Evolutionary conservation across 2,329 filamentous ascomycete species (phyloP).

Genomic region (Microdochium bolleyi): DNA sequence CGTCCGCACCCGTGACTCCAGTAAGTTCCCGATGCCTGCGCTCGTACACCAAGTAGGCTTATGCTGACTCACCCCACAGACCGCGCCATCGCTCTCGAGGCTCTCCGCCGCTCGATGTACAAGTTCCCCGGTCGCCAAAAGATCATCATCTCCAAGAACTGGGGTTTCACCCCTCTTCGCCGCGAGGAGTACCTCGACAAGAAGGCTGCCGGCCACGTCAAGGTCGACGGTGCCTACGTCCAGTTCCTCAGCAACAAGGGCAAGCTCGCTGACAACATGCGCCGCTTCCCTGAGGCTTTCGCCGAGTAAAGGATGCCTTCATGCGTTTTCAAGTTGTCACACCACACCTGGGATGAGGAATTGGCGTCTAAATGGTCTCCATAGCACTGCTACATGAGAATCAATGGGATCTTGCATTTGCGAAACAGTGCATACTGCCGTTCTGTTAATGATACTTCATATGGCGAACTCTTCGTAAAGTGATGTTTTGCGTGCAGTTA

Average conservation of each 20-base stretch:
- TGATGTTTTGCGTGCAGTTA: no score
- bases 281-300: conserved; percentile 92
- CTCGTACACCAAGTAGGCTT: background rate
- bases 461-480: no score
- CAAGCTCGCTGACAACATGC: conserved; percentile 76
- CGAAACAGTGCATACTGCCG: background rate
- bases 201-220: conserved; percentile 87
- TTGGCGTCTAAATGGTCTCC: conserved; percentile 26
- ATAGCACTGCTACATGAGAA: conserved; percentile 1
- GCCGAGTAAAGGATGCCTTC: conserved; percentile 8
- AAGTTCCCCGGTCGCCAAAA: conserved; percentile 99
- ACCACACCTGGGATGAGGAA: conserved; percentile 6
- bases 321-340: background rate
- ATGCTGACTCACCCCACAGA: conserved; percentile 34
- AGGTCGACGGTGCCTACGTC: conserved; percentile 98
- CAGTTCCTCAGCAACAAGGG: conserved; percentile 98
- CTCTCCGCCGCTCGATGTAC: conserved; percentile 98
- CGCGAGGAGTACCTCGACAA: conserved; percentile 96
- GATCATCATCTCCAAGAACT: conserved; percentile 99
- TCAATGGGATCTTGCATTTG: conserved; percentile 1
- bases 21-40: conserved; percentile 39
- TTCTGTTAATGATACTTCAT: background rate
- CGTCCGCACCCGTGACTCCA: conserved; percentile 91
- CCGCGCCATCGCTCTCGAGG: conserved; percentile 91
- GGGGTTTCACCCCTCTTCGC: conserved; percentile 98